Percentiles rank a stretch among this genome's conserved stretches.
phyloP scores from a whole-genome alignment of 768 basidiomycete genomes.

The Lactifluus echinatus region DNA sequence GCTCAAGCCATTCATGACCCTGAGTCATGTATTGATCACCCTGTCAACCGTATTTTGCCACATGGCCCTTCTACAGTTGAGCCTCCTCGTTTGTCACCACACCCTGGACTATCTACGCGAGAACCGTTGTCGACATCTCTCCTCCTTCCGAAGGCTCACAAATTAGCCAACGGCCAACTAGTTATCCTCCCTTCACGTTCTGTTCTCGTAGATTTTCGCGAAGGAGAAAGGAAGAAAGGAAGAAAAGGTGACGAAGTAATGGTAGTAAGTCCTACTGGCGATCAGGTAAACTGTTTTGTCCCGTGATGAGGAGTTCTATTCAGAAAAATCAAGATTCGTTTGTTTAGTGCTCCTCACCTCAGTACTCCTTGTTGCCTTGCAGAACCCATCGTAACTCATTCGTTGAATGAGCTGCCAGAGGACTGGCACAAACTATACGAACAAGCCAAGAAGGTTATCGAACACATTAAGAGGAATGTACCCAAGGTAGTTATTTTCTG shows the following conservation, averaged over 20 bases:
- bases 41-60: neutral
- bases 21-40: neutral
- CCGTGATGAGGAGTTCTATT: neutral
- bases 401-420: conserved; percentile 32
- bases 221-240: conserved; percentile 41
- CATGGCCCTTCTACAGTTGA: neutral
- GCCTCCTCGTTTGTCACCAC: neutral
- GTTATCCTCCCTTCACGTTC: conserved; percentile 42
- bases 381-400: conserved; percentile 33
- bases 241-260: conserved; percentile 40
- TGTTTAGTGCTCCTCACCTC: conserved; percentile 42
- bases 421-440: conserved; percentile 39
- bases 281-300: conserved; percentile 26
- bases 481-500: conserved; percentile 34
- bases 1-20: neutral
- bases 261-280: conserved; percentile 34
- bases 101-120: neutral
- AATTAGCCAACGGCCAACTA: conserved; percentile 39
- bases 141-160: conserved; percentile 37
- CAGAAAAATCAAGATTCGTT: conserved; percentile 31
- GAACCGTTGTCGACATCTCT: conserved; percentile 13
- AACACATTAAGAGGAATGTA: conserved; percentile 44
- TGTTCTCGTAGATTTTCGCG: conserved; percentile 49
- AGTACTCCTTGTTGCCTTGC: conserved; percentile 42
- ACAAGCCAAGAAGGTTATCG: conserved; percentile 36